Conservation (phyloP, 495 filamentous ascomycete species). For the Xylaria flabelliformis region DNA sequence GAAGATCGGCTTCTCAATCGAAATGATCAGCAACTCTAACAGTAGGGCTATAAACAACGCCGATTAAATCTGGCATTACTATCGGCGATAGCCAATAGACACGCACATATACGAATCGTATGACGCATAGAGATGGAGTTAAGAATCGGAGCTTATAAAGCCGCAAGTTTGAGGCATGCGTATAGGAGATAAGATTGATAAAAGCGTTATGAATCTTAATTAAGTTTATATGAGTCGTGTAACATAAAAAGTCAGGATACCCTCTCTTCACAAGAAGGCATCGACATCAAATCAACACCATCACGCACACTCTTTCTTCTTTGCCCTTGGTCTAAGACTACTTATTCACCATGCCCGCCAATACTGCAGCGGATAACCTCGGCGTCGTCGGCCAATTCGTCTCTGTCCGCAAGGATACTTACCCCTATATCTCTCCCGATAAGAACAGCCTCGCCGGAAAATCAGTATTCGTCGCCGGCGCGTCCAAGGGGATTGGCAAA, state of each 20-base stretch:
- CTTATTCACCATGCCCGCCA: constrained; percentile 30
- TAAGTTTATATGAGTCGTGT: neutral
- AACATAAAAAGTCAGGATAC: neutral
- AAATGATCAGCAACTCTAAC: neutral
- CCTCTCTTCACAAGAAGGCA: neutral
- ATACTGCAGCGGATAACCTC: constrained; percentile 17
- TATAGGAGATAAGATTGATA: neutral
- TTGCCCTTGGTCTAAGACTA: neutral
- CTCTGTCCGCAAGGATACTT: constrained; percentile 44
- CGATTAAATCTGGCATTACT: neutral
- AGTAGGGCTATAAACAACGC: neutral
- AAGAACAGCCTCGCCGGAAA: constrained; percentile 54
- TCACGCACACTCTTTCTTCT: neutral
- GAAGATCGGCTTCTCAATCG: neutral
- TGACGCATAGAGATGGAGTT: constrained; percentile 15
- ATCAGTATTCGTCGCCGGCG: constrained; percentile 63
- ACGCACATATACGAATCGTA: neutral
- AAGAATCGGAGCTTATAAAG: neutral
- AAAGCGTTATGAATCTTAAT: neutral
- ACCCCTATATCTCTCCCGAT: constrained; percentile 44
- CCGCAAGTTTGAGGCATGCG: neutral
- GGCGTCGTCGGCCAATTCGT: constrained; percentile 31
- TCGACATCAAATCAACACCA: neutral
- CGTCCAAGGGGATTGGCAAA: constrained; percentile 62
- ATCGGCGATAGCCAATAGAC: neutral